Base-by-base conservation (phyloP, 805 yeast species). In the Saccharomycopsis amapae region DNA sequence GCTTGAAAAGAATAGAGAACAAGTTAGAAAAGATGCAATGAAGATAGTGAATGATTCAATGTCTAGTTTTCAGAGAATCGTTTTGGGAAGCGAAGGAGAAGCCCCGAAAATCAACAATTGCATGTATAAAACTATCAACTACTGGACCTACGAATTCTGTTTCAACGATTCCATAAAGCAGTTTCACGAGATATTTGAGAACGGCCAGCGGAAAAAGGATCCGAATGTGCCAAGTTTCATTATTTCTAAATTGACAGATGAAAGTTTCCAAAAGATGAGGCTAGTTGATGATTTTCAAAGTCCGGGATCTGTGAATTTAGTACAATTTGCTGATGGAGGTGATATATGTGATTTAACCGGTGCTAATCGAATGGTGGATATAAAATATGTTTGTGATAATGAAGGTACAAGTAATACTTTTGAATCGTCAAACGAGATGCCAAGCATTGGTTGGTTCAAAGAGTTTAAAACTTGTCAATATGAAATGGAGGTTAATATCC, bases 391-490 rank as follows among this genome's bases (percentile, higher is more conserved):
- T 30, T 83, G 90, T 59, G 73, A 72, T 48, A 23, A 33, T 30
- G 43, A 24, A 23, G 13, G 19, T 15, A 7, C 23, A n/a, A 12
- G 9, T 22, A 32, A 12, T 38, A 5, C 32, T 15, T 6, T 5
- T 22, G 32, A 38, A 2, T 15, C 38, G 15, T 57, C 9, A 59
- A 64, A 17, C 49, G 53, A 22, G 43, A 50, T 7, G 43, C 38
- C 23, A 48, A 38, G 10, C 20, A n/a, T 67, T n/a, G 45, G 63
- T 7, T 70, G 71, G 56, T 67, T 77, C 2, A 62, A 62, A 40
- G 88, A 81, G 58, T 61, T 68, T 26, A 69, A 67, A 45, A 75
- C 81, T 0, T 81, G 88, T 57, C 71, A 71, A 38, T 81, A 81
- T 56, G 67, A 67, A 52, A 67, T 78, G 60, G 64, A 64, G 23